phyloP scores from a whole-genome alignment of 2,329 filamentous ascomycete genomes.

The Chrysoporthe cubensis region DNA sequence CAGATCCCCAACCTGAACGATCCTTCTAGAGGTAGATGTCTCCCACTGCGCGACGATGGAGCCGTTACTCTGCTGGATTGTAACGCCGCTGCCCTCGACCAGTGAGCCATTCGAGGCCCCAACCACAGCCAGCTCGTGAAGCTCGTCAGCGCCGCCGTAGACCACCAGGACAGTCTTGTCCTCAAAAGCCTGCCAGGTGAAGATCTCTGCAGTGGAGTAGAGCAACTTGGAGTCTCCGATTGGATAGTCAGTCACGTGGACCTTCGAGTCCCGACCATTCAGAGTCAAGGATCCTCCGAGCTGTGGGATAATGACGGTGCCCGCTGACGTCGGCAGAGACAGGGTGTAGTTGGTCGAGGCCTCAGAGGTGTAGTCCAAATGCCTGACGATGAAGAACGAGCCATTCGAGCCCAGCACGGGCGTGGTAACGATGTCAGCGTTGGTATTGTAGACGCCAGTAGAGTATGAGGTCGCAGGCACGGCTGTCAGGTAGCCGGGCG shows the following conservation, averaged over 20 bases:
- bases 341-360: constrained; percentile 65
- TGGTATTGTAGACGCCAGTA: constrained; percentile 58
- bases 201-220: constrained; percentile 72
- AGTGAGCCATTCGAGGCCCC: constrained; percentile 8
- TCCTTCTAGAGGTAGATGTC: constrained; percentile 36
- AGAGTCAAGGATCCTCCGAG: constrained; percentile 60
- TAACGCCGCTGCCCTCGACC: constrained; percentile 33
- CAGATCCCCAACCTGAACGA: constrained; percentile 43
- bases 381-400: constrained; percentile 69
- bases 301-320: constrained; percentile 60
- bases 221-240: constrained; percentile 61
- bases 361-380: constrained; percentile 64
- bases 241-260: constrained; percentile 69
- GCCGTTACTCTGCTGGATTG: constrained; percentile 29
- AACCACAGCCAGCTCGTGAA: constrained; percentile 63
- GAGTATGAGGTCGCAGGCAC: constrained; percentile 53
- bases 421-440: constrained; percentile 62
- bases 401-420: constrained; percentile 58
- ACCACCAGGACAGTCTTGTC: constrained; percentile 64
- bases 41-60: constrained; percentile 39
- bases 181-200: constrained; percentile 69
- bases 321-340: constrained; percentile 62
- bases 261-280: constrained; percentile 67
- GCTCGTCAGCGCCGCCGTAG: constrained; percentile 65
- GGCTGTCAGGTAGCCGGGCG: constrained; percentile 69